Evolutionary conservation across 2,329 filamentous ascomycete species (phyloP).

Genomic region (Rutstroemia sp.): DNA sequence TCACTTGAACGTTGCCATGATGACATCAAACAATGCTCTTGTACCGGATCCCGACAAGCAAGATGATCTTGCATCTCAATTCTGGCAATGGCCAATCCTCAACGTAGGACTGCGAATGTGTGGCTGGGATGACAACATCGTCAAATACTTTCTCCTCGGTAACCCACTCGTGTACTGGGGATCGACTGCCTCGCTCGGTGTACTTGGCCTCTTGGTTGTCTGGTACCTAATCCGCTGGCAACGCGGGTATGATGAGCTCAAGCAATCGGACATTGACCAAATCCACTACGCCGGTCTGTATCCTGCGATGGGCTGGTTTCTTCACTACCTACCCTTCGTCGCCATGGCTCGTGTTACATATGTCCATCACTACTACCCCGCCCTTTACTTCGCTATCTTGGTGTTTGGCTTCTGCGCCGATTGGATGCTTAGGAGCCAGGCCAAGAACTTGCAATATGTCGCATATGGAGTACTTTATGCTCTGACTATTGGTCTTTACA

Average conservation of each 20-base stretch:
- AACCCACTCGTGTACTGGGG: slow-evolving; percentile 97
- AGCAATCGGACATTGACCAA: slow-evolving; percentile 73
- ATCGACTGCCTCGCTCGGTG: slow-evolving; percentile 69
- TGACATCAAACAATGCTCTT: slow-evolving; percentile 98
- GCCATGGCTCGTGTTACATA: slow-evolving; percentile 99
- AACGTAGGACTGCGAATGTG: slow-evolving; percentile 97
- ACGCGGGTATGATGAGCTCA: slow-evolving; percentile 82
- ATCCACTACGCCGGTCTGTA: slow-evolving; percentile 93
- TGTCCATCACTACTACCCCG: slow-evolving; percentile 98
- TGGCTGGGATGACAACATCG: slow-evolving; percentile 88
- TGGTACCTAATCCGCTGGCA: slow-evolving; percentile 97
- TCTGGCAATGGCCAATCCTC: slow-evolving; percentile 98
- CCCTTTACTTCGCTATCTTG: slow-evolving; percentile 94
- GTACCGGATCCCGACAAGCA: slow-evolving; percentile 98
- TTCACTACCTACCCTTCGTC: slow-evolving; percentile 93
- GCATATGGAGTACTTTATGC: slow-evolving; percentile 72
- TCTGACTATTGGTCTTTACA: slow-evolving; percentile 71
- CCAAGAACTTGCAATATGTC: slow-evolving; percentile 54
- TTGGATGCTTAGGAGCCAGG: slow-evolving; percentile 67
- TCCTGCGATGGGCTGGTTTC: slow-evolving; percentile 85
- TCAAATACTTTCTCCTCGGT: slow-evolving; percentile 98
- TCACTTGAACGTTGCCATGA: slow-evolving; percentile 98
- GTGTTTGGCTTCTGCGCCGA: slow-evolving; percentile 82
- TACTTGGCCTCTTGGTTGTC: slow-evolving; percentile 63
- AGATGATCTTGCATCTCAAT: slow-evolving; percentile 90